A percentile compares a stretch with the other conserved stretches of the same genome.
Conservation (phyloP, 2,329 filamentous ascomycete genomes). For the Ophiostoma montium region DNA sequence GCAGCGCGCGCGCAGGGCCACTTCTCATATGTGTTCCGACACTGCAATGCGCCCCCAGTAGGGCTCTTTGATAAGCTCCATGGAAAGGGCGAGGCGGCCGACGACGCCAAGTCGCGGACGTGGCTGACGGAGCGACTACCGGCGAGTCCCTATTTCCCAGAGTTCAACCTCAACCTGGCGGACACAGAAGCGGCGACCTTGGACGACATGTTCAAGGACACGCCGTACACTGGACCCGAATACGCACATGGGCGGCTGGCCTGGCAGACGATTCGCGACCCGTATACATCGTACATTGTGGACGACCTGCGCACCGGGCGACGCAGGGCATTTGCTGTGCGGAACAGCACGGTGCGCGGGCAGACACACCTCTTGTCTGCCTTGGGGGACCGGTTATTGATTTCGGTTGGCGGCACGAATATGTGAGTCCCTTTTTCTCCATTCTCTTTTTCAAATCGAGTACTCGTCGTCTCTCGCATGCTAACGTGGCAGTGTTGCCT, state of each 20-base stretch:
- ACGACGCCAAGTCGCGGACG: no score
- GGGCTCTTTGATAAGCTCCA: no score
- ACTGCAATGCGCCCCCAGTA: constrained; percentile 2
- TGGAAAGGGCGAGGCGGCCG: no score
- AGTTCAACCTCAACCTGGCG: no score
- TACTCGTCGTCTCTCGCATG: background rate
- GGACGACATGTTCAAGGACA: background rate
- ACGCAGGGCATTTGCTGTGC: background rate
- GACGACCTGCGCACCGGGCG: constrained; percentile 9
- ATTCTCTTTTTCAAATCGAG: no score
- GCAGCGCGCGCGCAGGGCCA: constrained; percentile 3
- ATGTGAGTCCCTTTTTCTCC: background rate
- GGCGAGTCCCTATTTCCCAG: no score
- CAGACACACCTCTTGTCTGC: constrained; percentile 1
- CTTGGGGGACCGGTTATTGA: constrained; percentile 10
- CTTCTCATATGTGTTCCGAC: constrained; percentile 7
- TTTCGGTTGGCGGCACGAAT: constrained; percentile 2
- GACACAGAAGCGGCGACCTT: no score
- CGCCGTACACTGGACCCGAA: background rate
- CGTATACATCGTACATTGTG: constrained; percentile 8
- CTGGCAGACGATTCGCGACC: constrained; percentile 6
- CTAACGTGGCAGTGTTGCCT: constrained; percentile 4
- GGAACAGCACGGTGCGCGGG: constrained; percentile 5
- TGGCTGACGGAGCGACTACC: no score
- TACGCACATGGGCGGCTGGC: constrained; percentile 12